phyloP scores from a whole-genome alignment of 2,329 filamentous ascomycete species.

The Colletotrichum filicis region DNA sequence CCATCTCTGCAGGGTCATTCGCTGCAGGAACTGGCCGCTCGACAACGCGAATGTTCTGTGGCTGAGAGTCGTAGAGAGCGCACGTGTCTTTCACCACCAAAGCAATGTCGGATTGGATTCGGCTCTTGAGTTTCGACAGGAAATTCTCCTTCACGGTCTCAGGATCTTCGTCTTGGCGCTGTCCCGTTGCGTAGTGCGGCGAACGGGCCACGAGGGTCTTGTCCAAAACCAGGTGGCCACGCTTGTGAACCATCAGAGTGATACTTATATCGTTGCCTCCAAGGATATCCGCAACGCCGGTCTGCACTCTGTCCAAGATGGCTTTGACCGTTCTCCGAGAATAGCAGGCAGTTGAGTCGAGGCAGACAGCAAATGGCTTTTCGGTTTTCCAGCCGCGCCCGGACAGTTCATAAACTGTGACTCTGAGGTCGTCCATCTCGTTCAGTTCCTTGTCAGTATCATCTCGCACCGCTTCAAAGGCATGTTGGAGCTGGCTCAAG shows the following conservation, averaged over 20 bases:
- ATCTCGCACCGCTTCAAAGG: constrained; percentile 50
- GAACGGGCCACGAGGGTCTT: constrained; percentile 55
- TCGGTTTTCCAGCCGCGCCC: constrained; percentile 58
- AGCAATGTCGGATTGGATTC: constrained; percentile 59
- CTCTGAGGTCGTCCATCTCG: constrained; percentile 58
- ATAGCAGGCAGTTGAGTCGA: constrained; percentile 54
- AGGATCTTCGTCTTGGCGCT: constrained; percentile 41
- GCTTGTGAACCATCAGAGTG: constrained; percentile 60
- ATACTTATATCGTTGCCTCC: constrained; percentile 58
- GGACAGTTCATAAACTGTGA: constrained; percentile 58
- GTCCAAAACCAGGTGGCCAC: constrained; percentile 64
- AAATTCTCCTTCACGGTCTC: constrained; percentile 52
- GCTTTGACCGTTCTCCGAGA: constrained; percentile 58
- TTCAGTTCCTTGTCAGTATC: constrained; percentile 53
- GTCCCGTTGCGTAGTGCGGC: constrained; percentile 32
- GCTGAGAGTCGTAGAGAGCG: constrained; percentile 48
- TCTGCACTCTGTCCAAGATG: constrained; percentile 62
- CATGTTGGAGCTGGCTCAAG: constrained; percentile 49
- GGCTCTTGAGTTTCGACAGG: constrained; percentile 53
- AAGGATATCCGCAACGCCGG: constrained; percentile 60
- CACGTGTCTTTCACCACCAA: constrained; percentile 64
- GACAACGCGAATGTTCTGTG: constrained; percentile 36
- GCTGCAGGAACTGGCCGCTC: constrained; percentile 30
- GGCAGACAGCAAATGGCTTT: constrained; percentile 56
- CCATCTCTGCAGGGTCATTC: constrained; percentile 33